Conservation (phyloP, 805 yeast species). For the Myxozyma neotropica region DNA sequence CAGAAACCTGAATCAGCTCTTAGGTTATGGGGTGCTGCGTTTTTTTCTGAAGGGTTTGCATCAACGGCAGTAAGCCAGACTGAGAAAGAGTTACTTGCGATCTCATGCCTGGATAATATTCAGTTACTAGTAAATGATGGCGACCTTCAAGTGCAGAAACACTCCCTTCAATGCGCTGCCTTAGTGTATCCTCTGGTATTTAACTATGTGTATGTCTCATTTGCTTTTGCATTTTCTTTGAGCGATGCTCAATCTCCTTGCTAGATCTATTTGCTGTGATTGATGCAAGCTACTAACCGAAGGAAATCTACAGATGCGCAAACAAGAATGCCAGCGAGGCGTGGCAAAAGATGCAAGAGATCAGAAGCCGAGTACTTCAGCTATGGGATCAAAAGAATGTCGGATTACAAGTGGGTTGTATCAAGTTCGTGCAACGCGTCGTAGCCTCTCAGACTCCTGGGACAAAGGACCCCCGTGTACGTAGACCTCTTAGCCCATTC, state of each 20-base stretch:
- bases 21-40: slow-evolving; percentile 45
- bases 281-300: background rate
- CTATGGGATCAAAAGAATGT: slow-evolving; percentile 54
- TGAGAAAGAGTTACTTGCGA: slow-evolving; percentile 37
- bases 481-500: slow-evolving; percentile 5
- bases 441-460: slow-evolving; percentile 57
- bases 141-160: slow-evolving; percentile 41
- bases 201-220: slow-evolving; percentile 43
- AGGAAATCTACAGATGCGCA: slow-evolving; percentile 39
- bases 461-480: slow-evolving; percentile 42
- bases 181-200: slow-evolving; percentile 52
- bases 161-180: slow-evolving; percentile 48
- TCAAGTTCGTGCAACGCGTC: slow-evolving; percentile 68
- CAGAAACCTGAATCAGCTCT: slow-evolving; percentile 41
- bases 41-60: slow-evolving; percentile 45
- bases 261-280: too few species aligned
- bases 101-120: slow-evolving; percentile 39
- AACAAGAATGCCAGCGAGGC: slow-evolving; percentile 42
- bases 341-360: slow-evolving; percentile 59
- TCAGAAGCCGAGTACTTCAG: slow-evolving; percentile 62
- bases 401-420: slow-evolving; percentile 67
- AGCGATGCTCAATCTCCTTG: background rate
- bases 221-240: background rate
- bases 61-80: slow-evolving; percentile 35
- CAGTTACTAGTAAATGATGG: slow-evolving; percentile 36